Conservation (phyloP, 2,329 filamentous ascomycete species). For the Xylariaceae sp. region DNA sequence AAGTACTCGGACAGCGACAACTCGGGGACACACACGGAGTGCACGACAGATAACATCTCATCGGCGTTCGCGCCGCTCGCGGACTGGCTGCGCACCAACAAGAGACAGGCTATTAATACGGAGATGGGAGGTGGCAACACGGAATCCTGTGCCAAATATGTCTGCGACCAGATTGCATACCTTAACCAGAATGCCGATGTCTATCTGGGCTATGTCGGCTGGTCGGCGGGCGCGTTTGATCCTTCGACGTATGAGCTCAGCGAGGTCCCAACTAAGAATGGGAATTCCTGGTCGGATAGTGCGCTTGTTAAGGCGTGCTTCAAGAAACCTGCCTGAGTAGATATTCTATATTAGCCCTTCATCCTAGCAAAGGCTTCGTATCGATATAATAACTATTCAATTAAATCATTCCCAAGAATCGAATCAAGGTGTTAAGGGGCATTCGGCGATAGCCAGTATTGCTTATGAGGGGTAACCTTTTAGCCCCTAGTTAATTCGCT, state of each 20-base stretch:
- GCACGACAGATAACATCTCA: constrained; percentile 46
- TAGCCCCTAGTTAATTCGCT: no score
- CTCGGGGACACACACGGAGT: constrained; percentile 38
- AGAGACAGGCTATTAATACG: constrained; percentile 44
- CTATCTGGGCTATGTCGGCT: constrained; percentile 39
- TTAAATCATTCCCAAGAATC: no score
- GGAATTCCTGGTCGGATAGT: constrained; percentile 30
- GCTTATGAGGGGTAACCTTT: no score
- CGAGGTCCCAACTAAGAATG: constrained; percentile 32
- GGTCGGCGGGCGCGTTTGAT: constrained; percentile 36
- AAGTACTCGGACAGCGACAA: constrained; percentile 51
- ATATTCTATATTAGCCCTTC: no score
- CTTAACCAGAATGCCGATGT: constrained; percentile 41
- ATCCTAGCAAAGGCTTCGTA: no score
- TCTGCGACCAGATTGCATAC: constrained; percentile 43
- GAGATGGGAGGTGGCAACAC: constrained; percentile 49
- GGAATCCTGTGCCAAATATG: constrained; percentile 41
- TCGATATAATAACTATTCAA: no score
- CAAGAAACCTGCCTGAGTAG: constrained; percentile 23
- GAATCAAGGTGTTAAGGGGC: no score
- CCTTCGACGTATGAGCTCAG: constrained; percentile 32
- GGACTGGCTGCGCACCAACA: constrained; percentile 44
- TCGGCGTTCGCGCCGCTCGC: constrained; percentile 44
- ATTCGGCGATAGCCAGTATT: no score
- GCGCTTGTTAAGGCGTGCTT: constrained; percentile 30